phyloP scores from a whole-genome alignment of 164 flowering plant genomes.

The Chloranthus sessilifolius region DNA sequence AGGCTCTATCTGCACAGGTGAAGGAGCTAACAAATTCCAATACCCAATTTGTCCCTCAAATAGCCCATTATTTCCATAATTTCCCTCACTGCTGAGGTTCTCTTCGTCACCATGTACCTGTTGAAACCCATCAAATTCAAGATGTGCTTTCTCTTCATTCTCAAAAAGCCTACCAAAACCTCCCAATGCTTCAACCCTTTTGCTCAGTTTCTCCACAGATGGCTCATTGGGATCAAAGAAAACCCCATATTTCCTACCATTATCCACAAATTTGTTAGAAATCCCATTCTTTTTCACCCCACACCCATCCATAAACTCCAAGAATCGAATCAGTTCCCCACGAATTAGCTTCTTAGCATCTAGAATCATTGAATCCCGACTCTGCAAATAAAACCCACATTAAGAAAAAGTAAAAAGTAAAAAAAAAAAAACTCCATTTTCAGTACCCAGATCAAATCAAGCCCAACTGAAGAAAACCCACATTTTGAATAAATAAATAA shows the following conservation, averaged over 20 bases:
- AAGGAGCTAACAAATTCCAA: slow-evolving; percentile 31
- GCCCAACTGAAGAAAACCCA: background rate
- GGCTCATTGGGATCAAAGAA: slow-evolving; percentile 17
- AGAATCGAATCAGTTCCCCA: slow-evolving; percentile 45
- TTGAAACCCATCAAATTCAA: slow-evolving; percentile 35
- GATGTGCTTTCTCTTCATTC: slow-evolving; percentile 28
- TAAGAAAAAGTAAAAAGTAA: background rate
- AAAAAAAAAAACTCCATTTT: background rate
- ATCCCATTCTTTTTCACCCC: slow-evolving; percentile 26
- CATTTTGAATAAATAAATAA: too few relatives aligned
- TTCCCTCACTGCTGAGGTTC: slow-evolving; percentile 13
- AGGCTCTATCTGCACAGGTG: slow-evolving; percentile 59
- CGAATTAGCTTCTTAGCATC: slow-evolving; percentile 49
- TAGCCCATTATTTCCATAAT: slow-evolving; percentile 45
- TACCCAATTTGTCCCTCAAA: slow-evolving; percentile 39
- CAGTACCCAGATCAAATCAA: background rate
- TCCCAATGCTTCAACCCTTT: slow-evolving; percentile 22
- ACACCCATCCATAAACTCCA: slow-evolving; percentile 55
- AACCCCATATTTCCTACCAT: slow-evolving; percentile 11
- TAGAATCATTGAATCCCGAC: slow-evolving; percentile 51
- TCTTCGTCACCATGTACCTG: slow-evolving; percentile 23
- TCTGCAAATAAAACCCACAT: slow-evolving; percentile 26
- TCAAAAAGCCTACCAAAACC: slow-evolving; percentile 25
- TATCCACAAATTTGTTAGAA: slow-evolving; percentile 20
- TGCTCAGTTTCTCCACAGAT: slow-evolving; percentile 28